Base-by-base conservation (phyloP, 495 filamentous ascomycete species). In the Penicillium waksmanii region DNA sequence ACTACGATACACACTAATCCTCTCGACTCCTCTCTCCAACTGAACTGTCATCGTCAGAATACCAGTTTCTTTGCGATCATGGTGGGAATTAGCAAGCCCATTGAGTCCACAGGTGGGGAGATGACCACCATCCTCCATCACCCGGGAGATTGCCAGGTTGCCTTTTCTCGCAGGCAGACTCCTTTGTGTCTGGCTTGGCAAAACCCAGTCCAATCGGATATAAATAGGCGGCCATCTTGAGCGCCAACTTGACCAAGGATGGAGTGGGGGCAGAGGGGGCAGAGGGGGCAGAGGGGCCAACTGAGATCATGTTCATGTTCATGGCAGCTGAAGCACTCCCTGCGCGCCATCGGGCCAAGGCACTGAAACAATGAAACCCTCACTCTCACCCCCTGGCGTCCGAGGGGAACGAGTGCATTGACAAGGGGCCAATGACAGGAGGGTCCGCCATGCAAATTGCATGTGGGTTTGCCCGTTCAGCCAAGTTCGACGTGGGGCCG, bases 211-310 rank as follows among this genome's bases (percentile, higher is more conserved):
- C 48, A 38, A 57, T 60, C 56, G 52, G 67, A 67, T 69, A 65
- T 65, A 67, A 69, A 69, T 65, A 69, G 65, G 27, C 55, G 54
- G 42, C 36, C 34, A 44, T 18, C 2, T 44, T 66, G 64, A 66
- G 61, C 64, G 64, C 64, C 56, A 51, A 35, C 48, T 58, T 54
- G 46, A 55, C 57, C 56, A 25, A 53, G 55, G 50, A 31, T 13
- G 40, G 6, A 44, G 21, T n/a, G 42, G n/a, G 42, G 21, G 21
- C 21, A 15, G 40, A 19, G 40, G 40, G 13, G 42, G 15, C 8
- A 15, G 56, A 13, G 15, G 21, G 36, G 10, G 51, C 23, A 19
- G 15, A 9, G 15, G 27, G 27, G 27, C 27, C 27, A 31, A 31
- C 27, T 31, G 27, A 31, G 15, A 44, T 44, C 42, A 44, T 44